phyloP scores from a whole-genome alignment of 306 rosid species.

The Pterocarpus santalinus region DNA sequence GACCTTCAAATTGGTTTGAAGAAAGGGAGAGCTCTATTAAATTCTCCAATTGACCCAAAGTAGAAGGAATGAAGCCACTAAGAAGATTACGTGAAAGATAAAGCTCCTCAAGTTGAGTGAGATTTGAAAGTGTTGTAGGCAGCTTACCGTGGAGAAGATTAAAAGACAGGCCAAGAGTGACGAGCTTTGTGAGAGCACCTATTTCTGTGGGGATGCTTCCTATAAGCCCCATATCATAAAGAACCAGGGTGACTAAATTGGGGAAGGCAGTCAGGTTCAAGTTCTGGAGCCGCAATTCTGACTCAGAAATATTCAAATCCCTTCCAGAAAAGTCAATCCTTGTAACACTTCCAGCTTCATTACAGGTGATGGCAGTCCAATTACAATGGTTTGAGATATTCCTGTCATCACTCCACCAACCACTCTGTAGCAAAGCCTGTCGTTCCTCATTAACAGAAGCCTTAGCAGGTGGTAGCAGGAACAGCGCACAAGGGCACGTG shows the following conservation, averaged over 20 bases:
- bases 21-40: background rate
- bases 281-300: background rate
- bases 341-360: background rate
- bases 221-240: background rate
- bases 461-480: background rate
- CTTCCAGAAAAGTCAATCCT: background rate
- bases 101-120: background rate
- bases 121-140: background rate
- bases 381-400: constrained; percentile 7
- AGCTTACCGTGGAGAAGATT: background rate
- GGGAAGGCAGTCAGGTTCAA: constrained; percentile 3
- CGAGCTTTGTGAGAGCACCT: too few species aligned
- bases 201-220: too few species aligned
- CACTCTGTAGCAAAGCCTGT: background rate
- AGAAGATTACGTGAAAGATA: background rate
- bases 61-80: background rate
- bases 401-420: background rate
- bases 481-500: background rate
- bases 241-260: background rate
- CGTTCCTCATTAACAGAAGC: background rate
- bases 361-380: constrained; percentile 16
- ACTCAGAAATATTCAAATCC: background rate
- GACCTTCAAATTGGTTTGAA: background rate
- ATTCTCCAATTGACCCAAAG: background rate
- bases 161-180: rapidly evolving